phyloP scores from a whole-genome alignment of 2,329 filamentous ascomycete species.

The Ophiocordyceps camponoti-leonardi region DNA sequence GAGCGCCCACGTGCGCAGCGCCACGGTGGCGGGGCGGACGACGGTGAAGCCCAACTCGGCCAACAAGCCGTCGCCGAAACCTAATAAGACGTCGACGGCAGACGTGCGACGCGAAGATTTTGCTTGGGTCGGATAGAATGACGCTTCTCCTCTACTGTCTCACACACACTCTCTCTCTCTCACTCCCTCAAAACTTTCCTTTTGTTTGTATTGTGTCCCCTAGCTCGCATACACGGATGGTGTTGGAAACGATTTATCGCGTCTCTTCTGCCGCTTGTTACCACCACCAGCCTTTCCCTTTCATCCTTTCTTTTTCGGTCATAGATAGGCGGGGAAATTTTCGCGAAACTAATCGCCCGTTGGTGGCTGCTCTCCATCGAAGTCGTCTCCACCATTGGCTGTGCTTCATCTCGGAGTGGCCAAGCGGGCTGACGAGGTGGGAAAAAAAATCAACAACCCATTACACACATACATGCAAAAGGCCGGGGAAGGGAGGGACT shows the following conservation, averaged over 20 bases:
- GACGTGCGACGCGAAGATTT: neutral
- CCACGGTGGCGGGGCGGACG: constrained; percentile 40
- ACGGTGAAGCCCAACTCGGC: constrained; percentile 45
- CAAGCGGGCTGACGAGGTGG: neutral
- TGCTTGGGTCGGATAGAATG: neutral
- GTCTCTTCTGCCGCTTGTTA: neutral
- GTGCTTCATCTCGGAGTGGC: neutral
- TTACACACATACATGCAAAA: neutral
- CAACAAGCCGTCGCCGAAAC: constrained; percentile 43
- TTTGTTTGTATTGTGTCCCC: constrained; percentile 9
- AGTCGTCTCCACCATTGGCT: neutral
- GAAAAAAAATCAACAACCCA: no score
- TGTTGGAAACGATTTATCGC: neutral
- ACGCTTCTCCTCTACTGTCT: neutral
- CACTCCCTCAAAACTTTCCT: neutral
- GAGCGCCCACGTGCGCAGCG: constrained; percentile 40
- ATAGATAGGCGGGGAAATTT: neutral
- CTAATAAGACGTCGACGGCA: constrained; percentile 50
- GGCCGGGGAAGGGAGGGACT: neutral
- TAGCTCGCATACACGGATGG: neutral
- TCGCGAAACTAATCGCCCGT: neutral
- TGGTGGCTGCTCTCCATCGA: neutral
- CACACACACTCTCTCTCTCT: no score
- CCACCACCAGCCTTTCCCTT: neutral
- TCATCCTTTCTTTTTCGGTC: neutral